Evolutionary conservation across 371 early-diverging fungal species (phyloP), one percentile per base, ranked within the genome.

Genomic region (Syncephalastrum contaminatum): DNA sequence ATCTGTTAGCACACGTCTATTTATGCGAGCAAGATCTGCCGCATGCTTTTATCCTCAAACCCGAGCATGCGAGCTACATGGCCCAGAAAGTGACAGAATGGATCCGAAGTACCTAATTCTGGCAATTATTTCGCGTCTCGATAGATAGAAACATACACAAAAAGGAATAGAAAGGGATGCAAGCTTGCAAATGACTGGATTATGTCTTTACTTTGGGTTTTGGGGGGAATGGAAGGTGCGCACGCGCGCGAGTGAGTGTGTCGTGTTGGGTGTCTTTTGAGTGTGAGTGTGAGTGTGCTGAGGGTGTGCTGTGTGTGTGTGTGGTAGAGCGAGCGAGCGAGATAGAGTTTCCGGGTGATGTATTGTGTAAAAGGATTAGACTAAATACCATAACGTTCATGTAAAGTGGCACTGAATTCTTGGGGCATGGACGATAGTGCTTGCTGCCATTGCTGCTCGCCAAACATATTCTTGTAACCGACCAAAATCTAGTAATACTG

Each of bases 401-500:
- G 69, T 48, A 88, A 72, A 42, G 70, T 58, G 59, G 59, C 70
- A 56, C 78, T 71, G 56, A 73, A 70, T 42, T 82, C 77, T 36
- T 72, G 80, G 22, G 81, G 80, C 58, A 87, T 74, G 42, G 80
- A 66, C 24, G 67, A 63, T 43, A 82, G 69, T 50, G 72, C 84
- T 39, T 77, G 65, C 5, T 84, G 81, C 90, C 90, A 89, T 48
- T 69, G 69, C 53, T 83, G 65, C 25, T 63, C 74, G 44, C 85
- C 88, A 59, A 87, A 79, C 80, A 86, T 80, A 64, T 84, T 83
- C 77, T 87, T 88, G 64, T 86, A 85, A 5, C 84, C 88, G 14
- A 67, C 62, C 61, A 89, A 61, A 40, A 88, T 86, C 86, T 84
- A 62, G 5, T 43, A 1, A 48, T 10, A 30, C 10, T 0, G 48